A percentile compares a stretch with the other conserved stretches of the same genome.
These are phyloP conservation scores for Globisporangium solare DNA, from an alignment of 352 stramenopile species.

Conservation along the genomic window DNA sequence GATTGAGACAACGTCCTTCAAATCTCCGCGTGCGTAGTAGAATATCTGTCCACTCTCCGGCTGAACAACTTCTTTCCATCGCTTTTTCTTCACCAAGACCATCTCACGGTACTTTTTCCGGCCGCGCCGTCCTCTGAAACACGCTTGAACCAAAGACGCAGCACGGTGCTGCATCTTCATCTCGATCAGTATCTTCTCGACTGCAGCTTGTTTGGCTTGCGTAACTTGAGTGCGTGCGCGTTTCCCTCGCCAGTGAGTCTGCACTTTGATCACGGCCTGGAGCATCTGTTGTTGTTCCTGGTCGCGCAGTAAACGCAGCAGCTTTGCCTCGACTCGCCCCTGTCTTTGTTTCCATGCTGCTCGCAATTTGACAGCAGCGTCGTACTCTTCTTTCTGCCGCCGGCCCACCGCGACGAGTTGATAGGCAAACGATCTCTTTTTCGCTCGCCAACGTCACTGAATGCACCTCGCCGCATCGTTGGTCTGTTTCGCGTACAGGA, in stretches of 20 bases:
- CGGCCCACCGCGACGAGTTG: constrained; percentile 35
- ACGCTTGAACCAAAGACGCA: constrained; percentile 70
- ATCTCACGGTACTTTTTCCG: constrained; percentile 53
- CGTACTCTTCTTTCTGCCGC: constrained; percentile 31
- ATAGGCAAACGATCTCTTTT: constrained; percentile 32
- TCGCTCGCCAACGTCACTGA: constrained; percentile 49
- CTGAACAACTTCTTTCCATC: constrained; percentile 91
- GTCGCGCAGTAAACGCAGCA: constrained; percentile 39
- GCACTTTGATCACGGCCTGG: constrained; percentile 33
- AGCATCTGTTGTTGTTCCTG: constrained; percentile 29
- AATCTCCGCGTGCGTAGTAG: constrained; percentile 77
- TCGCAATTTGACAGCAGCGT: constrained; percentile 47
- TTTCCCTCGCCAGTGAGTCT: constrained; percentile 45
- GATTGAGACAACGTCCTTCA: background rate
- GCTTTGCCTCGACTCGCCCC: constrained; percentile 26
- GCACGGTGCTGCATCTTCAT: constrained; percentile 59
- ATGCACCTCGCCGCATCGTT: constrained; percentile 35
- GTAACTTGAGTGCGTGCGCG: constrained; percentile 25
- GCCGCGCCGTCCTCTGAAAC: constrained; percentile 65
- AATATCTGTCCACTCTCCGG: constrained; percentile 71
- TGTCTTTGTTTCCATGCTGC: constrained; percentile 56
- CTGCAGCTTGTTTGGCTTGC: constrained; percentile 21
- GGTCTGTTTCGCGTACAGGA: constrained; percentile 19
- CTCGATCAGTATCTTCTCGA: constrained; percentile 41
- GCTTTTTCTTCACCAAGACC: constrained; percentile 59